Percentiles rank a stretch among this genome's conserved stretches.
Conservation (phyloP, 2,329 filamentous ascomycete genomes). For the Aspergillus pseudoglaucus region DNA sequence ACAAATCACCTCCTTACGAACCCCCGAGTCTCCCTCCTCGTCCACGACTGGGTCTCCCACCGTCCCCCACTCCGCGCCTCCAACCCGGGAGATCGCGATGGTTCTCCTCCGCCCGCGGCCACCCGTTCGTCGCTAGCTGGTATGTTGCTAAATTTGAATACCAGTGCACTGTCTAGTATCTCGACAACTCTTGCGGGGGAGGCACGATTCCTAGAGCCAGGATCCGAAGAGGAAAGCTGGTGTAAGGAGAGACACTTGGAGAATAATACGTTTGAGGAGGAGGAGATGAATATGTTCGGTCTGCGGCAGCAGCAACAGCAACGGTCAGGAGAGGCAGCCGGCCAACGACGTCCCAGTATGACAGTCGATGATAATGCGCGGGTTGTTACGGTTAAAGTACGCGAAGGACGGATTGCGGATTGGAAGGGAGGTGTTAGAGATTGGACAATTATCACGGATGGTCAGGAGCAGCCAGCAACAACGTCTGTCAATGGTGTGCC, state of each 20-base stretch:
- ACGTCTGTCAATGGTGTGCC: conserved; percentile 24
- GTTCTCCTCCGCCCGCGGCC: conserved; percentile 56
- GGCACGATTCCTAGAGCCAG: conserved; percentile 64
- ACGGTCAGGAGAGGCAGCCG: conserved; percentile 16
- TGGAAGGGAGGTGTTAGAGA: conserved; percentile 93
- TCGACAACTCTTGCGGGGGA: conserved; percentile 89
- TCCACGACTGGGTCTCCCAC: conserved; percentile 96
- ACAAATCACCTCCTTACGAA: conserved; percentile 76
- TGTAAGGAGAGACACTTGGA: conserved; percentile 78
- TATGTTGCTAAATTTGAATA: conserved; percentile 85
- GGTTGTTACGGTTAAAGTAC: conserved; percentile 79
- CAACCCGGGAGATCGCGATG: conserved; percentile 48
- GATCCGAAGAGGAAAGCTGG: conserved; percentile 76
- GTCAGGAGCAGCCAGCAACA: conserved; percentile 15
- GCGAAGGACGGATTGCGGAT: conserved; percentile 80
- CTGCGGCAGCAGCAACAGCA: conserved; percentile 19
- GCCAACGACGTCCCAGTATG: conserved; percentile 45
- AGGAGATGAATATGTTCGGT: conserved; percentile 41
- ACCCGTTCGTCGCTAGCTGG: conserved; percentile 69
- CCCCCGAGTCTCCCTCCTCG: conserved; percentile 83
- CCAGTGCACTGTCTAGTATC: conserved; percentile 77
- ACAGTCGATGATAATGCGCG: conserved; percentile 71
- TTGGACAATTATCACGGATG: conserved; percentile 47
- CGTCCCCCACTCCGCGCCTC: conserved; percentile 67
- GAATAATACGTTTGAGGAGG: conserved; percentile 77